Conservation (phyloP, 495 filamentous ascomycete species). For the Chlorociboria aeruginascens region DNA sequence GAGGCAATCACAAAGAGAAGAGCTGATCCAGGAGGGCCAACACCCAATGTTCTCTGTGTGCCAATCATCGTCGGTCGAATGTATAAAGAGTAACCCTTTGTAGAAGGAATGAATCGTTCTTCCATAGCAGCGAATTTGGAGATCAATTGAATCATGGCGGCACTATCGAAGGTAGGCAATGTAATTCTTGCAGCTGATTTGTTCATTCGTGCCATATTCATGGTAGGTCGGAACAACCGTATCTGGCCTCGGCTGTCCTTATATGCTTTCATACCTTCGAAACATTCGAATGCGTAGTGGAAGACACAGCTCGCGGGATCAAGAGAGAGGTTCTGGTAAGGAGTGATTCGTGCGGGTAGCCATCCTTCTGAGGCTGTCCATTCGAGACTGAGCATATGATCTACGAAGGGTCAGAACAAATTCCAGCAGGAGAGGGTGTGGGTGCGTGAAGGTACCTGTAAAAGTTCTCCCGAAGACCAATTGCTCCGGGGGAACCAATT, state of each 20-base stretch:
- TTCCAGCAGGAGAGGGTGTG: not conserved
- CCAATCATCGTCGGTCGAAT: constrained; percentile 95
- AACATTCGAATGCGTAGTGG: constrained; percentile 95
- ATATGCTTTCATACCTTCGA: constrained; percentile 99
- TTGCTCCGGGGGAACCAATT: constrained; percentile 57
- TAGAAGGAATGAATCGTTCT: constrained; percentile 74
- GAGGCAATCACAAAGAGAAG: constrained; percentile 91
- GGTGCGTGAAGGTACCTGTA: constrained; percentile 30
- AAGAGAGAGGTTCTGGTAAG: constrained; percentile 93
- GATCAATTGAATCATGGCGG: constrained; percentile 67
- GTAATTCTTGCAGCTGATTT: constrained; percentile 82
- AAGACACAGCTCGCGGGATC: constrained; percentile 96
- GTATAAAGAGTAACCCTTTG: constrained; percentile 83
- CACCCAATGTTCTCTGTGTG: constrained; percentile 84
- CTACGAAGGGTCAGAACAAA: constrained; percentile 21
- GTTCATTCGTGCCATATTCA: constrained; percentile 91
- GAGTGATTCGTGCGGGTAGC: constrained; percentile 67
- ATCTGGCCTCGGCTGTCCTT: constrained; percentile 62
- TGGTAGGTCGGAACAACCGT: constrained; percentile 86
- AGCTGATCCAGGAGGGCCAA: constrained; percentile 81
- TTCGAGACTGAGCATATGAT: constrained; percentile 95
- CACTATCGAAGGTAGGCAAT: constrained; percentile 66
- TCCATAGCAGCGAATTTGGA: constrained; percentile 68
- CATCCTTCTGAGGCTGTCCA: constrained; percentile 79
- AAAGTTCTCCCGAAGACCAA: constrained; percentile 83